Evolutionary conservation across 2,329 filamentous ascomycete species (phyloP).

Genomic region (Botrytis fragariae): DNA sequence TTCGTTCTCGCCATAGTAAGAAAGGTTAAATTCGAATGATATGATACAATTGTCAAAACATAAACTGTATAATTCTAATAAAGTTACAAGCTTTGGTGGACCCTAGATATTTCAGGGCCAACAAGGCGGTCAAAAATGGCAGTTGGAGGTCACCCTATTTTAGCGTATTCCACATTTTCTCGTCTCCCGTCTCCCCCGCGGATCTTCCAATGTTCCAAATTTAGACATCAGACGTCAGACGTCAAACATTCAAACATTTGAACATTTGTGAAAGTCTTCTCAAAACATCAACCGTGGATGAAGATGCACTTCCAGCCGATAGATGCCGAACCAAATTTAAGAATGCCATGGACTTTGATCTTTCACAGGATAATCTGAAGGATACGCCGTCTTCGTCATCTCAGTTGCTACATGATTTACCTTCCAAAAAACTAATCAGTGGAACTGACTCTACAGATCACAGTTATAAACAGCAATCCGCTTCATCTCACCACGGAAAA

Average conservation of each 20-base stretch:
- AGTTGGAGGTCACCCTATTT: not conserved
- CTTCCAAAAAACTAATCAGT: conserved; percentile 17
- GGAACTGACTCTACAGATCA: not conserved
- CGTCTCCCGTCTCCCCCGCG: not conserved
- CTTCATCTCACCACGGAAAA: not conserved
- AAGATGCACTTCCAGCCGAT: not conserved
- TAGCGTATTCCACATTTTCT: not conserved
- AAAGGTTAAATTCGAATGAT: not conserved
- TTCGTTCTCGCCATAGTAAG: not conserved
- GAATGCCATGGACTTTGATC: conserved; percentile 28
- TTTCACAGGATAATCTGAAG: conserved; percentile 20
- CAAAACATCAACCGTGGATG: not conserved
- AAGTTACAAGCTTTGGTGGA: not conserved
- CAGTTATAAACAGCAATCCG: not conserved
- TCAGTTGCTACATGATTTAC: conserved; percentile 30
- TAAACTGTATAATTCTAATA: not conserved
- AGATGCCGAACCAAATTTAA: not conserved
- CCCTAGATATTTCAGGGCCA: not conserved
- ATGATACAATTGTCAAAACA: not conserved
- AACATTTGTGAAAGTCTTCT: not conserved
- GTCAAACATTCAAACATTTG: not conserved
- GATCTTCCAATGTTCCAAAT: not conserved
- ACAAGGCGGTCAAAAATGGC: not conserved
- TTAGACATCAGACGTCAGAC: not conserved
- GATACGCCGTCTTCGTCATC: conserved; percentile 1